Base-by-base conservation (phyloP, 129 eudicot species). In the Gnaphalium uliginosum region DNA sequence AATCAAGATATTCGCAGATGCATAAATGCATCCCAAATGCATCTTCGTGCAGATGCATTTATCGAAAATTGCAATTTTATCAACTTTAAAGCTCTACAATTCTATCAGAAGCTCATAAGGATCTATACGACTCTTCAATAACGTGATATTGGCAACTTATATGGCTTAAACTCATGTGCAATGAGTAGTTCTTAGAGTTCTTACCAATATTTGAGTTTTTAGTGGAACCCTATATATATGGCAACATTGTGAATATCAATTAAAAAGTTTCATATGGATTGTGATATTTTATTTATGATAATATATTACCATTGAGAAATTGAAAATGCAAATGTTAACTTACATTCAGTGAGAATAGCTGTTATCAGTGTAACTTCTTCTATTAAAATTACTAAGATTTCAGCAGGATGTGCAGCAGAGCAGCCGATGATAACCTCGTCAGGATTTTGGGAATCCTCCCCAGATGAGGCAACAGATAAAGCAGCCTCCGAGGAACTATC, bases 341-440 rank as follows among this genome's bases (percentile, higher is more conserved):
- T 91, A 95, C 99, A 69, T 68, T 89, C 99, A 32, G 86, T 69
- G 63, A 95, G 79, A 61, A 86, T 22, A 25, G 89, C 48, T 23
- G 94, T 86, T 70, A 91, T 68, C 53, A 84, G 78, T 61, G 86
- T 30, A 43, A 89, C 74, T 78, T 91, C 99, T 87, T 88, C 96
- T 59, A 79, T 80, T 62, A 95, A 75, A 56, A 83, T 58, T 57
- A 82, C 37, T 25, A 89, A 74, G 72, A 95, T 64, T 81, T 87
- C 97, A 84, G 99, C 82, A 81, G 99, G 99, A 81, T 95, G 99
- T 62, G 97, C 97, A 78, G 78, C 57, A 78, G 85, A 76, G 79
- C 99, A 90, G 67, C 99, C 98, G 66, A 85, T 86, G 74, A 89
- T 81, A 59, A 78, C 83, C 67, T 89, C 87, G 19, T 79, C 79